These are phyloP conservation scores for Pythium grandisporangium DNA, from an alignment of 352 stramenopile genomes.

Conservation along the genomic window DNA sequence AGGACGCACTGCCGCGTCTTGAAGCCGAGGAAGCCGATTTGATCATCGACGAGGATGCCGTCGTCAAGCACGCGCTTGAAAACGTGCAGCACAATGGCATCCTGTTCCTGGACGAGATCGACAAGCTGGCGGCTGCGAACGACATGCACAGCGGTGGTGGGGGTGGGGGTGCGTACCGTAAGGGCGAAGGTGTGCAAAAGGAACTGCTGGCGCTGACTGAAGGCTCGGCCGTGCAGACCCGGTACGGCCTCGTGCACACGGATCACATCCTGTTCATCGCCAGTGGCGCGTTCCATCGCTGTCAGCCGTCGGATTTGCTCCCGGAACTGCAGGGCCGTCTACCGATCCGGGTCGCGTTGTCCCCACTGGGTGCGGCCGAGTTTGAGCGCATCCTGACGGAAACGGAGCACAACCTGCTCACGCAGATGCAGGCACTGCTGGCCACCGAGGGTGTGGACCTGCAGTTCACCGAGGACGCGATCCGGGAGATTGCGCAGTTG, in stretches of 20 bases:
- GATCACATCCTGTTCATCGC: slow-evolving; percentile 99
- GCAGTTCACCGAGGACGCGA: slow-evolving; percentile 92
- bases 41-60: slow-evolving; percentile 69
- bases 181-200: slow-evolving; percentile 97
- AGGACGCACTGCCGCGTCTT: slow-evolving; percentile 60
- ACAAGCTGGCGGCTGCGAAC: slow-evolving; percentile 94
- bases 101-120: slow-evolving; percentile 99
- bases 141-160: too few species aligned
- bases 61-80: slow-evolving; percentile 64
- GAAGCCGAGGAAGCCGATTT: slow-evolving; percentile 63
- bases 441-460: slow-evolving; percentile 93
- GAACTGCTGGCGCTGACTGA: slow-evolving; percentile 98
- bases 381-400: slow-evolving; percentile 98
- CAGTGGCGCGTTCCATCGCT: slow-evolving; percentile 93
- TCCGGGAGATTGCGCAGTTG: slow-evolving; percentile 95
- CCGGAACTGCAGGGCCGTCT: slow-evolving; percentile 96
- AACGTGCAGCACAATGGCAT: slow-evolving; percentile 97
- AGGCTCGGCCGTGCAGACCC: slow-evolving; percentile 93
- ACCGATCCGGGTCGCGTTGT: slow-evolving; percentile 97
- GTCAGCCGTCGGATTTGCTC: slow-evolving; percentile 97
- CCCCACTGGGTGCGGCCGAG: slow-evolving; percentile 95
- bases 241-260: slow-evolving; percentile 93
- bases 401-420: slow-evolving; percentile 92
- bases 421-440: slow-evolving; percentile 95
- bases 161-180: slow-evolving; percentile 85